Evolutionary conservation across 2,329 filamentous ascomycete genomes (phyloP).

Genomic region (Phyllosticta citrichinensis): DNA sequence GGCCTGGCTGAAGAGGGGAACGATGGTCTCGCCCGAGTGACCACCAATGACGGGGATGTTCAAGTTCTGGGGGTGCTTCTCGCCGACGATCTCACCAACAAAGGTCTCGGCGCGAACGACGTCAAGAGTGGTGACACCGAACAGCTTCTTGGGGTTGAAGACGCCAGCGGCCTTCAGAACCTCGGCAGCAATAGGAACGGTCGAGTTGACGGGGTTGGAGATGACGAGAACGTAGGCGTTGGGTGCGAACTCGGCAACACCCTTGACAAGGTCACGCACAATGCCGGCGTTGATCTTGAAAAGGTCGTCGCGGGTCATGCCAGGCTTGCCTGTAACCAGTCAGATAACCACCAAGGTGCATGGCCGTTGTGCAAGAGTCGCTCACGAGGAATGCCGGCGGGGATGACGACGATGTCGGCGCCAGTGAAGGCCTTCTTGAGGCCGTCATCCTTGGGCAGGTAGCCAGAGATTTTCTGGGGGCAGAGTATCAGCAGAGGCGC

Average conservation of each 20-base stretch:
- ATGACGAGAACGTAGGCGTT: conserved; percentile 95
- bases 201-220: conserved; percentile 99
- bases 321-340: conserved; percentile 71
- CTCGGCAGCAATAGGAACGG: conserved; percentile 93
- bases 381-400: conserved; percentile 93
- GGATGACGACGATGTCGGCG: conserved; percentile 93
- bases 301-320: conserved; percentile 98
- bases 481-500: conserved; percentile 19
- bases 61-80: conserved; percentile 71
- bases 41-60: conserved; percentile 90
- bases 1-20: conserved; percentile 91
- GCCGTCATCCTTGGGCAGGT: conserved; percentile 74
- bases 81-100: conserved; percentile 73
- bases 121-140: conserved; percentile 97
- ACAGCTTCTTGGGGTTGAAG: conserved; percentile 91
- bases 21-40: conserved; percentile 96
- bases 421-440: conserved; percentile 82
- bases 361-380: not conserved
- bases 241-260: conserved; percentile 75
- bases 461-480: conserved; percentile 70
- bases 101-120: conserved; percentile 98
- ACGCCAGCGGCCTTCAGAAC: conserved; percentile 87
- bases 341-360: conserved; percentile 1
- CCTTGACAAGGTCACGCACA: conserved; percentile 85
- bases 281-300: conserved; percentile 99